Conservation (phyloP, 805 yeast genomes). For the Monosporozyma servazzii region DNA sequence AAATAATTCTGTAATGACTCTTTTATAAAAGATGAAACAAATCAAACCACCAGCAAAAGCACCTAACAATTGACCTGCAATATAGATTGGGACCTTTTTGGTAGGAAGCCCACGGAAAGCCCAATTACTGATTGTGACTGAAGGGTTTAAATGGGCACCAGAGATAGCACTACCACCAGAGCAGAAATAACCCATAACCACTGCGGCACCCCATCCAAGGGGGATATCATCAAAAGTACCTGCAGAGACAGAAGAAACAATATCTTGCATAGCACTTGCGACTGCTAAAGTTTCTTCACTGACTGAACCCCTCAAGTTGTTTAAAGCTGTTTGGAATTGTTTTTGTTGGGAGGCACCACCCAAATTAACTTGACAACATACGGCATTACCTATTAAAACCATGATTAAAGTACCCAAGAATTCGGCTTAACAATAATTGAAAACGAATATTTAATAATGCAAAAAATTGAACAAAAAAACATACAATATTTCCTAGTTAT, state of each 20-base stretch:
- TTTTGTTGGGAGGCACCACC: constrained; percentile 25
- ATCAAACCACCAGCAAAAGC: constrained; percentile 40
- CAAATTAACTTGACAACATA: constrained; percentile 36
- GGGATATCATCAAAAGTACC: constrained; percentile 38
- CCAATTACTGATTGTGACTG: constrained; percentile 40
- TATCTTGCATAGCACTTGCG: constrained; percentile 5
- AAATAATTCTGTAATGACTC: constrained; percentile 25
- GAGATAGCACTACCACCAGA: constrained; percentile 45
- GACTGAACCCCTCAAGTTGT: neutral
- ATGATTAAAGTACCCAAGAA: constrained; percentile 42
- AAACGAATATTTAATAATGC: too few relatives aligned
- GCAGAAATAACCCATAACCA: constrained; percentile 40
- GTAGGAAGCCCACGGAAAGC: constrained; percentile 45
- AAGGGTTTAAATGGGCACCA: constrained; percentile 52
- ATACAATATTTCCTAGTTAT: too few relatives aligned
- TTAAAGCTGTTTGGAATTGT: constrained; percentile 4
- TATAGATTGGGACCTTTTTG: constrained; percentile 37
- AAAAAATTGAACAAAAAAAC: too few relatives aligned
- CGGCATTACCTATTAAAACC: constrained; percentile 41
- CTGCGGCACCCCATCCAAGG: constrained; percentile 48
- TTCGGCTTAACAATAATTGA: too few relatives aligned
- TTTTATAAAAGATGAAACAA: constrained; percentile 37
- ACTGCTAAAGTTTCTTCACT: constrained; percentile 5
- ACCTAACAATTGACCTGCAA: constrained; percentile 41
- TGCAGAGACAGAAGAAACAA: constrained; percentile 13